Percentiles rank a stretch among this genome's conserved stretches.
These are phyloP conservation scores for Penicillium sp. DNA, from an alignment of 2,329 filamentous ascomycete genomes.

Conservation along the genomic window DNA sequence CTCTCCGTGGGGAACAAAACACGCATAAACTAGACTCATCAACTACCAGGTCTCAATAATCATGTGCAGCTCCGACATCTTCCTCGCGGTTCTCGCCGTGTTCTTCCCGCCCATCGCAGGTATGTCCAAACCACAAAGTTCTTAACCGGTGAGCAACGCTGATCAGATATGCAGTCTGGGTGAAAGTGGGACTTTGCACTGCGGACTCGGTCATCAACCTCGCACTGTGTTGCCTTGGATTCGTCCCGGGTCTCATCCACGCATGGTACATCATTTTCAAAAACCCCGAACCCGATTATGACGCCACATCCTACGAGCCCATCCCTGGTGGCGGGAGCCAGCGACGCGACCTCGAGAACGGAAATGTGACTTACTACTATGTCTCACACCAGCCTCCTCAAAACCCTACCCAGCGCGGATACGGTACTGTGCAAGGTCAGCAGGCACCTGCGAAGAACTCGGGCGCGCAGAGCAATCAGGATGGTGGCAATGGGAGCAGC, in stretches of 20 bases:
- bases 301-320: slow-evolving; percentile 62
- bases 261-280: slow-evolving; percentile 97
- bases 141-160: slow-evolving; percentile 23
- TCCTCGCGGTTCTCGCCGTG: slow-evolving; percentile 61
- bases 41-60: slow-evolving; percentile 6
- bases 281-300: slow-evolving; percentile 73
- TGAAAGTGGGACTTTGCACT: slow-evolving; percentile 90
- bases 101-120: slow-evolving; percentile 62
- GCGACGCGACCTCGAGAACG: slow-evolving; percentile 40
- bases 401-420: slow-evolving; percentile 35
- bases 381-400: slow-evolving; percentile 56
- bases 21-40: not conserved
- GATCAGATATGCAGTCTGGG: slow-evolving; percentile 70
- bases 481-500: slow-evolving; percentile 26
- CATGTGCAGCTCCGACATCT: slow-evolving; percentile 64
- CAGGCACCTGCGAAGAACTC: slow-evolving; percentile 18
- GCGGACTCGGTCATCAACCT: slow-evolving; percentile 95
- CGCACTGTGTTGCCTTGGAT: slow-evolving; percentile 78
- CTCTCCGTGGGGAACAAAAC: not conserved
- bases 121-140: slow-evolving; percentile 34
- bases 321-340: slow-evolving; percentile 58
- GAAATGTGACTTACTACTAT: slow-evolving; percentile 73
- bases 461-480: slow-evolving; percentile 24
- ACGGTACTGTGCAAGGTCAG: slow-evolving; percentile 42
- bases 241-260: slow-evolving; percentile 84